phyloP scores from a whole-genome alignment of 2,329 filamentous ascomycete species.

The Xylaria sp. region DNA sequence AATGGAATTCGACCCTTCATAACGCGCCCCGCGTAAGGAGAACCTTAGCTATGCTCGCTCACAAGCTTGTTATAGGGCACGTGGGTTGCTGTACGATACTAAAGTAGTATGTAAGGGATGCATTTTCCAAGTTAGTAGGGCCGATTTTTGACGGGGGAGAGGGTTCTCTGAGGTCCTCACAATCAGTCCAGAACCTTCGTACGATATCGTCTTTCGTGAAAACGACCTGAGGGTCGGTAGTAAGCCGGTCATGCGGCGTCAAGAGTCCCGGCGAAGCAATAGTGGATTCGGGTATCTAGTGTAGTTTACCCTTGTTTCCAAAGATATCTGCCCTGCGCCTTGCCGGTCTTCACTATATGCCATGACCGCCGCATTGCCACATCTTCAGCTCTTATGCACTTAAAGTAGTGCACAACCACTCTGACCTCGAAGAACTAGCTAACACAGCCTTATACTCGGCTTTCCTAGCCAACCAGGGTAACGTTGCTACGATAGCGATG shows the following conservation, averaged over 20 bases:
- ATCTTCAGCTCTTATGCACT: not conserved
- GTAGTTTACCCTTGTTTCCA: not conserved
- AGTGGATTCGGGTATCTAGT: not conserved
- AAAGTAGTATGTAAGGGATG: not conserved
- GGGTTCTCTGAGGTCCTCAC: not conserved
- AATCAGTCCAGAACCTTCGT: not conserved
- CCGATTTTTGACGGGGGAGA: conserved; percentile 2
- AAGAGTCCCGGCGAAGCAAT: not conserved
- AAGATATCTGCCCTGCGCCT: conserved; percentile 11
- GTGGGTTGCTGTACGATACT: not conserved
- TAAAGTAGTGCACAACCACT: not conserved
- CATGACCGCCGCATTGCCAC: conserved; percentile 1
- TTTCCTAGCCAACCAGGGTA: conserved; percentile 16
- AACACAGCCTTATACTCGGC: conserved; percentile 11
- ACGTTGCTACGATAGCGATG: conserved; percentile 26
- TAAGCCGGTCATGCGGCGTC: conserved; percentile 5
- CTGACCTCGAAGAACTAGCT: not conserved
- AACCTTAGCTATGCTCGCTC: not conserved
- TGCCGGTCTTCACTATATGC: not conserved
- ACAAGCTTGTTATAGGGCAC: conserved; percentile 10
- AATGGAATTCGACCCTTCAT: not conserved
- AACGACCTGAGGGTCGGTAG: not conserved
- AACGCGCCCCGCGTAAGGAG: conserved; percentile 3
- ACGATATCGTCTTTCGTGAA: not conserved
- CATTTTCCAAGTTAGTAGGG: conserved; percentile 4